Percentiles rank a stretch among this genome's conserved stretches.
phyloP scores from a whole-genome alignment of 306 rosid genomes.

The Sophora flavescens region DNA sequence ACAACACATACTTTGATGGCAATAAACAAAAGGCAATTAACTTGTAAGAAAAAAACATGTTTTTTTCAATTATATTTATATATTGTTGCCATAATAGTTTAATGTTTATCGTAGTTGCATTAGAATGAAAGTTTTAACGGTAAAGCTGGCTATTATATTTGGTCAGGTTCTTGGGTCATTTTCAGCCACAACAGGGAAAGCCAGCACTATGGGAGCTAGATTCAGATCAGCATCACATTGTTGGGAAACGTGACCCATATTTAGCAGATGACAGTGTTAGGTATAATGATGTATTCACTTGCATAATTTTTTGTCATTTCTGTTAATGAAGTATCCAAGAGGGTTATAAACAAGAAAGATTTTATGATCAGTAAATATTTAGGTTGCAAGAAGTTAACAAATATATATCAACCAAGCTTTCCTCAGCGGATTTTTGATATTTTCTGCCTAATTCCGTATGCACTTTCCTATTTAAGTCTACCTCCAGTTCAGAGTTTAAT shows the following conservation, averaged over 20 bases:
- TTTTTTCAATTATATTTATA: slow-evolving; percentile 10
- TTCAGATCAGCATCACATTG: slow-evolving; percentile 76
- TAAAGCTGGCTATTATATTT: slow-evolving; percentile 35
- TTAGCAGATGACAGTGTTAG: slow-evolving; percentile 57
- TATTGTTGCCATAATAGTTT: slow-evolving; percentile 21
- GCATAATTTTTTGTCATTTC: slow-evolving; percentile 26
- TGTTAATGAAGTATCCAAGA: slow-evolving; percentile 20
- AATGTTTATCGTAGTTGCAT: slow-evolving; percentile 14
- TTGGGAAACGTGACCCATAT: slow-evolving; percentile 59
- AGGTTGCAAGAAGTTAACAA: slow-evolving; percentile 14
- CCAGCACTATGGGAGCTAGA: slow-evolving; percentile 92
- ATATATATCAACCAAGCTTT: neutral
- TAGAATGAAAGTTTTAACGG: slow-evolving; percentile 14
- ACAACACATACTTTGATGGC: slow-evolving; percentile 80
- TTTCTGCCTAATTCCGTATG: slow-evolving; percentile 8
- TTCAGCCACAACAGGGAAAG: slow-evolving; percentile 82
- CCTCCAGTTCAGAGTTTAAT: neutral
- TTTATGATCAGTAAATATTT: slow-evolving; percentile 1
- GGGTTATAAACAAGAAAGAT: neutral
- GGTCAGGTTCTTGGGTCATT: slow-evolving; percentile 91
- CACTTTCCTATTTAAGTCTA: slow-evolving; percentile 17
- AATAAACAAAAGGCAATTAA: slow-evolving; percentile 88
- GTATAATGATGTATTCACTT: slow-evolving; percentile 54
- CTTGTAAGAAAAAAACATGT: slow-evolving; percentile 60
- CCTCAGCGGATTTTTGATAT: neutral